phyloP scores from a whole-genome alignment of 2,329 filamentous ascomycete genomes.

The Pestalotiopsis sp. region DNA sequence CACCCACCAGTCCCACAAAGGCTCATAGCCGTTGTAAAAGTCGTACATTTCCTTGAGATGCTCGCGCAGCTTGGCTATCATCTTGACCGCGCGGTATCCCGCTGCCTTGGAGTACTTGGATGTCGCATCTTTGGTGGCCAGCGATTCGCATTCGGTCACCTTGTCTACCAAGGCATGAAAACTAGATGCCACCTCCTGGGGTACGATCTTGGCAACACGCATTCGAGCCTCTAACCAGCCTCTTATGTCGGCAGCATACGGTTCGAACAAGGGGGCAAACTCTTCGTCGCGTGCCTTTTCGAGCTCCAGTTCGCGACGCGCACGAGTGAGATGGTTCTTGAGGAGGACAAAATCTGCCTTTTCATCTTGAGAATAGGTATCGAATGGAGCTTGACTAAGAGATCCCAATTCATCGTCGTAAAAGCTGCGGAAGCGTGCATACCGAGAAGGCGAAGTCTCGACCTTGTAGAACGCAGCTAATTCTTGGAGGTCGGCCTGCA shows the following conservation, averaged over 20 bases:
- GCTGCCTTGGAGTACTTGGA: constrained; percentile 42
- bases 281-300: constrained; percentile 39
- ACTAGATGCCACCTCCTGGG: constrained; percentile 43
- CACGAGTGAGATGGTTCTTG: constrained; percentile 45
- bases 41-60: constrained; percentile 49
- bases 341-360: constrained; percentile 54
- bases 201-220: constrained; percentile 44
- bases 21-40: constrained; percentile 60
- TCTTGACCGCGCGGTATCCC: constrained; percentile 50
- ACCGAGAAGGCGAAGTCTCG: constrained; percentile 43
- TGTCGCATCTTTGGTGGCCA: constrained; percentile 36
- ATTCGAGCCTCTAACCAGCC: constrained; percentile 52
- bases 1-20: constrained; percentile 61
- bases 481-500: constrained; percentile 48
- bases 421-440: constrained; percentile 42
- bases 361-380: constrained; percentile 43
- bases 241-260: constrained; percentile 45
- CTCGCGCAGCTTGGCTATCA: constrained; percentile 40
- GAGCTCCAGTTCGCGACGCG: constrained; percentile 40
- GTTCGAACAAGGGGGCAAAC: constrained; percentile 42
- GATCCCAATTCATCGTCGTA: constrained; percentile 43
- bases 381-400: constrained; percentile 38
- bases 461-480: constrained; percentile 53
- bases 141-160: constrained; percentile 34
- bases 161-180: constrained; percentile 39